These are phyloP conservation scores for Magnusiomyces magnusii DNA, from an alignment of 1,139 yeast species.

Conservation along the genomic window DNA sequence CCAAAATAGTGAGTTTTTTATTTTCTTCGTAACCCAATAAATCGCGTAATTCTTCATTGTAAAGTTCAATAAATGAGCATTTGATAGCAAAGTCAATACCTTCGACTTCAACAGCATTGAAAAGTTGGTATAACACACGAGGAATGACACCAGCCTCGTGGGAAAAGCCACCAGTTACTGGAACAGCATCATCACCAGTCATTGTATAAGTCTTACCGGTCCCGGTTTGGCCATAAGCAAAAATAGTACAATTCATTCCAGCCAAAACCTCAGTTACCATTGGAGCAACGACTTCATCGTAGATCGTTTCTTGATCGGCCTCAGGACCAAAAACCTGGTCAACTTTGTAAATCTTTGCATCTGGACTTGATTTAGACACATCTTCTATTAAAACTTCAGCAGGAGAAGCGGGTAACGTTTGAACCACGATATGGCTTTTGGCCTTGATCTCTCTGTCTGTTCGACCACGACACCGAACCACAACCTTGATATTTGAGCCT, in stretches of 20 bases:
- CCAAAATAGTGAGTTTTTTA: constrained; percentile 39
- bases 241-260: constrained; percentile 57
- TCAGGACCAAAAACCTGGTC: constrained; percentile 71
- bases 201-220: constrained; percentile 80
- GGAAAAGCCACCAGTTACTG: constrained; percentile 20
- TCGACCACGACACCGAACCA: constrained; percentile 83
- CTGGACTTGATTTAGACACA: constrained; percentile 16
- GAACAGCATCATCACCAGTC: constrained; percentile 53
- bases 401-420: constrained; percentile 21
- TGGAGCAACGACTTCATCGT: constrained; percentile 53
- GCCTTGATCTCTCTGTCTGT: constrained; percentile 61
- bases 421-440: constrained; percentile 65
- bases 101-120: constrained; percentile 37
- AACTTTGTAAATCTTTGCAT: constrained; percentile 47
- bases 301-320: constrained; percentile 56
- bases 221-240: constrained; percentile 89
- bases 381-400: constrained; percentile 6
- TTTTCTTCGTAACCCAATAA: constrained; percentile 35
- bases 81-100: constrained; percentile 50
- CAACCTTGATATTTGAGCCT: constrained; percentile 59
- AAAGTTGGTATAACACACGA: constrained; percentile 48
- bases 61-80: constrained; percentile 63
- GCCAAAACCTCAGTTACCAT: constrained; percentile 50
- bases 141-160: constrained; percentile 63
- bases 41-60: constrained; percentile 66